Percentiles rank a stretch among this genome's conserved stretches.
Evolutionary conservation across 331 rosid species (phyloP).

Genomic region (Saraca asoca): DNA sequence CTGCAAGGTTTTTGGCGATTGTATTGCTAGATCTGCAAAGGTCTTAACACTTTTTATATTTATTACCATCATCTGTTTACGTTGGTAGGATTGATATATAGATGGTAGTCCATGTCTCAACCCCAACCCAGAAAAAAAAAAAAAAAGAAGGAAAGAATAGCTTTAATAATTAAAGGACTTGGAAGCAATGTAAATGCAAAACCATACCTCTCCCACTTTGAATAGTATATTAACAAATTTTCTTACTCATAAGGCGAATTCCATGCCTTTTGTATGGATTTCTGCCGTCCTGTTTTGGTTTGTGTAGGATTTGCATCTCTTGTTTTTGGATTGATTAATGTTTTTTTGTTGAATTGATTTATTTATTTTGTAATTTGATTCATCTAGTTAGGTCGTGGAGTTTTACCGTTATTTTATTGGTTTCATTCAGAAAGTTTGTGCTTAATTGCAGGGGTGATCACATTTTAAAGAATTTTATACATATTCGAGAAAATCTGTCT

Average conservation of each 20-base stretch:
- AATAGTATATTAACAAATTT: slow-evolving; percentile 9
- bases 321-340: slow-evolving; percentile 40
- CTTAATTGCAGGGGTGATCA: neutral
- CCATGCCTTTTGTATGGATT: slow-evolving; percentile 40
- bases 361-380: slow-evolving; percentile 12
- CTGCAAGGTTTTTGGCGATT: no score
- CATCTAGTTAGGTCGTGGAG: neutral
- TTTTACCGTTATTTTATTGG: neutral
- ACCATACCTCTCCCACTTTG: no score
- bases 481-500: no score
- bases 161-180: no score
- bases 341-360: slow-evolving; percentile 1
- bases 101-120: no score
- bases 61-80: no score
- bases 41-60: no score
- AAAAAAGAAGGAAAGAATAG: no score
- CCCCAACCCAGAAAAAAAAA: no score
- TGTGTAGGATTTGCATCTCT: slow-evolving; percentile 30
- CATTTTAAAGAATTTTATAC: neutral
- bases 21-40: no score
- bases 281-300: slow-evolving; percentile 22
- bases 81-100: no score
- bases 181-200: no score
- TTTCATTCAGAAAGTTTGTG: neutral
- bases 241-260: slow-evolving; percentile 31